A percentile compares a stretch with the other conserved stretches of the same genome.
phyloP scores from a whole-genome alignment of 805 yeast species.

The Tetrapisispora namnaoensis region DNA sequence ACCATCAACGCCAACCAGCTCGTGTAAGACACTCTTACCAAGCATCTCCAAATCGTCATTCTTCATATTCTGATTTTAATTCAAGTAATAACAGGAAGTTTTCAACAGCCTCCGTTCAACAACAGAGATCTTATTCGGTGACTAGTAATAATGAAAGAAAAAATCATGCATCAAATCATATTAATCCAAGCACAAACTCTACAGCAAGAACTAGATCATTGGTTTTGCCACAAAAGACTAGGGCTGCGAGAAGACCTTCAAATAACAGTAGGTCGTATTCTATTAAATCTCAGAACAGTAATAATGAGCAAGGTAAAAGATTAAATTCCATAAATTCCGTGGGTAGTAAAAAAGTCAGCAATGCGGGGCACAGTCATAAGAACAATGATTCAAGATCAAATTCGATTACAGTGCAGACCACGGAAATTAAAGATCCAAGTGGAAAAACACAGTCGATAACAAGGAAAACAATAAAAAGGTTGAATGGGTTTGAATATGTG shows the following conservation, averaged over 20 bases:
- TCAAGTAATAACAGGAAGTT: neutral
- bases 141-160: neutral
- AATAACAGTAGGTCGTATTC: slow-evolving; percentile 10
- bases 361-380: neutral
- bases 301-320: slow-evolving; percentile 7
- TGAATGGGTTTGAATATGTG: slow-evolving; percentile 40
- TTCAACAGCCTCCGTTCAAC: neutral
- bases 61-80: neutral
- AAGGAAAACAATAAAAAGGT: slow-evolving; percentile 40
- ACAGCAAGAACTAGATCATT: slow-evolving; percentile 1
- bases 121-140: slow-evolving; percentile 5
- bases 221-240: neutral
- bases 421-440: slow-evolving; percentile 38
- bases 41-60: neutral
- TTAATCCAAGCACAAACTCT: neutral
- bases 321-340: slow-evolving; percentile 19
- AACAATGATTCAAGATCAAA: slow-evolving; percentile 18
- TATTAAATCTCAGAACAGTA: slow-evolving; percentile 13
- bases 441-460: slow-evolving; percentile 51
- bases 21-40: neutral
- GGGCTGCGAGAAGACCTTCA: neutral
- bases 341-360: neutral
- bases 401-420: slow-evolving; percentile 37
- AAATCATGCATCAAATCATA: neutral
- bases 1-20: neutral